Conservation (phyloP, 441 rosid genomes). For the Aleurites moluccanus region DNA sequence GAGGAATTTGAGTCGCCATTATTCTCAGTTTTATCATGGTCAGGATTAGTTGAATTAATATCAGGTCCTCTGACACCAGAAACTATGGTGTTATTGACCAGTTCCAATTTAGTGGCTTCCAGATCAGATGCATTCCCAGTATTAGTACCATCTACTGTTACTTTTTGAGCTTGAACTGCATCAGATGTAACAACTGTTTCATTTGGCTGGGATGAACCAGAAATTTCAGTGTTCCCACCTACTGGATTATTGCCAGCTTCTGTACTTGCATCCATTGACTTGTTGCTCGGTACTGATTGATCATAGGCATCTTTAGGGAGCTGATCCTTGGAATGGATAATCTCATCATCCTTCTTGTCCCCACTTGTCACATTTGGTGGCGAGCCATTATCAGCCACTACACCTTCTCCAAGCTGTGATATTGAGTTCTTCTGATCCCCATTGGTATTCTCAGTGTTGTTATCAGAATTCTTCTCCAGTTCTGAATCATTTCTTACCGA, state of each 20-base stretch:
- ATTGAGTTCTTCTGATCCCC: slow-evolving; percentile 28
- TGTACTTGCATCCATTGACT: slow-evolving; percentile 29
- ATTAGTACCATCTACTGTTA: slow-evolving; percentile 29
- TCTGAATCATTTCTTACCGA: slow-evolving; percentile 26
- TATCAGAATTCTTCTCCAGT: slow-evolving; percentile 28
- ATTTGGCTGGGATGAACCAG: slow-evolving; percentile 35
- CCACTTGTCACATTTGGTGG: slow-evolving; percentile 26
- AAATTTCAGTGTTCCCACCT: slow-evolving; percentile 27
- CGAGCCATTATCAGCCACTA: slow-evolving; percentile 23
- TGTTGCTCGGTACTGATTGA: slow-evolving; percentile 24
- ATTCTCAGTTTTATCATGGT: slow-evolving; percentile 26
- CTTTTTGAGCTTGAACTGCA: slow-evolving; percentile 39
- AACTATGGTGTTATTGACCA: slow-evolving; percentile 14
- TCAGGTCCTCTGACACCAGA: slow-evolving; percentile 25
- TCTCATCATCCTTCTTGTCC: slow-evolving; percentile 35
- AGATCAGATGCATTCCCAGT: slow-evolving; percentile 30
- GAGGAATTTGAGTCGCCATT: slow-evolving; percentile 34
- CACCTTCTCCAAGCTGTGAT: slow-evolving; percentile 31
- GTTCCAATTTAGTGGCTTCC: slow-evolving; percentile 30
- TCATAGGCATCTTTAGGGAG: slow-evolving; percentile 23
- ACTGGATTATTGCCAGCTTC: slow-evolving; percentile 35
- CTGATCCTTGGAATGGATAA: slow-evolving; percentile 18
- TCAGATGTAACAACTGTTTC: slow-evolving; percentile 33
- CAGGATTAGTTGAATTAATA: slow-evolving; percentile 28
- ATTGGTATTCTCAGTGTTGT: slow-evolving; percentile 22